phyloP scores from a whole-genome alignment of 2,329 filamentous ascomycete genomes.

The Pseudofabraea citricarpa region DNA sequence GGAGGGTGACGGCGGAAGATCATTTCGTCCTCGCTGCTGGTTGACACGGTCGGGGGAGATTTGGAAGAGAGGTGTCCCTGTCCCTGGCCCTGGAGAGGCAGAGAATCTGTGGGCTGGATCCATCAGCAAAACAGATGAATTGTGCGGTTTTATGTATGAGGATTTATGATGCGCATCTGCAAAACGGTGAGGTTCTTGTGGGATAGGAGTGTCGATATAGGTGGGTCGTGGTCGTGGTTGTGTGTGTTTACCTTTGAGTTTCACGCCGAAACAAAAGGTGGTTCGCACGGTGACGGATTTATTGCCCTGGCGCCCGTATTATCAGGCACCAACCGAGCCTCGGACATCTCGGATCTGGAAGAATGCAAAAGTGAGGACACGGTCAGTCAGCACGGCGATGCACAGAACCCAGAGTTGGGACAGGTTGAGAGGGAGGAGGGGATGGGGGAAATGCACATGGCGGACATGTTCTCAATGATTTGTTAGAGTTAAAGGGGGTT shows the following conservation, averaged over 20 bases:
- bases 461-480: too few relatives aligned
- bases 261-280: too few relatives aligned
- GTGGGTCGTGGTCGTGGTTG: background rate
- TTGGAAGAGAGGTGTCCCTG: conserved; percentile 53
- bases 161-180: background rate
- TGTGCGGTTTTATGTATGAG: background rate
- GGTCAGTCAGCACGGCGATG: too few relatives aligned
- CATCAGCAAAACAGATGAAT: conserved; percentile 26
- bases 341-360: too few relatives aligned
- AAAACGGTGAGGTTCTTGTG: conserved; percentile 1
- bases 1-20: conserved; percentile 9
- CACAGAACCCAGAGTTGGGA: too few relatives aligned
- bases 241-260: background rate
- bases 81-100: conserved; percentile 50
- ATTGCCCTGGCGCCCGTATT: too few relatives aligned
- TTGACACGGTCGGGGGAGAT: conserved; percentile 63
- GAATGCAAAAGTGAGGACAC: too few relatives aligned
- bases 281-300: too few relatives aligned
- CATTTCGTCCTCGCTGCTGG: conserved; percentile 30
- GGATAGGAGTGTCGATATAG: background rate
- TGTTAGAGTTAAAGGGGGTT: too few relatives aligned
- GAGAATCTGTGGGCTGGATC: conserved; percentile 42
- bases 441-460: too few relatives aligned
- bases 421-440: too few relatives aligned
- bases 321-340: too few relatives aligned